phyloP scores from a whole-genome alignment of 2,329 filamentous ascomycete genomes.

The Phaeosphaeriaceae sp. region DNA sequence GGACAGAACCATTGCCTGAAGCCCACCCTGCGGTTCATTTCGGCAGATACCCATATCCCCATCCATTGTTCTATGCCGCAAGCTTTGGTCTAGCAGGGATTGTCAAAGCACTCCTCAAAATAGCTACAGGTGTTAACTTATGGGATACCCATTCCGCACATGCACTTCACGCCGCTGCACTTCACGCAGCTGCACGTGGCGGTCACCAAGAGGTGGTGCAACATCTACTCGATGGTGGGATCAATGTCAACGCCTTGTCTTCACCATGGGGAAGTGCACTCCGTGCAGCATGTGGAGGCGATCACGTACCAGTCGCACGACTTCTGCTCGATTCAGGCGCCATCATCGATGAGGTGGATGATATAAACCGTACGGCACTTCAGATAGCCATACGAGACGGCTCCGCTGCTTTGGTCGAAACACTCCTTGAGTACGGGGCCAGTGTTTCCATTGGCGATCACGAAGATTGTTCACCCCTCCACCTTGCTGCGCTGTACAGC shows the following conservation, averaged over 20 bases:
- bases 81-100: neutral
- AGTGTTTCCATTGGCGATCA: neutral
- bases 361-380: neutral
- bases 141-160: too few relatives aligned
- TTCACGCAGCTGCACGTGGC: neutral
- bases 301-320: neutral
- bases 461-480: neutral
- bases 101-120: too few relatives aligned
- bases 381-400: neutral
- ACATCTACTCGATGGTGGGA: neutral
- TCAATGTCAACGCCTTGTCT: neutral
- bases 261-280: neutral
- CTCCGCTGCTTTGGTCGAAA: neutral
- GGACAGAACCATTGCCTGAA: too few relatives aligned
- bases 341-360: neutral
- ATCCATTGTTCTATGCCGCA: neutral
- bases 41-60: too few relatives aligned
- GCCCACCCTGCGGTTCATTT: too few relatives aligned
- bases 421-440: neutral
- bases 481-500: neutral
- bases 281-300: neutral
- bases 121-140: too few relatives aligned
- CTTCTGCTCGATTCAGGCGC: neutral
- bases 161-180: neutral
- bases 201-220: neutral